Evolutionary conservation across 1,284 basidiomycete species (phyloP).

Genomic region (Sporisorium iseilematis-ciliati): DNA sequence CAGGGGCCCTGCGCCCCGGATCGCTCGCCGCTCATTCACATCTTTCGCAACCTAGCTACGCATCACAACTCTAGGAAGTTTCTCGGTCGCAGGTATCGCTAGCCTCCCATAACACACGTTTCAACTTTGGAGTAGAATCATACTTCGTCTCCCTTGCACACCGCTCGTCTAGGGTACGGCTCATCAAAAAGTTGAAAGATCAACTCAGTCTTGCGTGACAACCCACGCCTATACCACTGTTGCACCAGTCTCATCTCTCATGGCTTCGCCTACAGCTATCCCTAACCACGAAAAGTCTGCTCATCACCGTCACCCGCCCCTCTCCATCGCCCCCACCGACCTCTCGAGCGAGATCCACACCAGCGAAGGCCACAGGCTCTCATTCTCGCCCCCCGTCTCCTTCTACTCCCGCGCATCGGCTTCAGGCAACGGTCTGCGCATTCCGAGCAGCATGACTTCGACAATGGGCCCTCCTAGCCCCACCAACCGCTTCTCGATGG

Average conservation of each 20-base stretch:
- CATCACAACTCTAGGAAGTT: not conserved
- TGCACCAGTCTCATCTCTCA: slow-evolving; percentile 7
- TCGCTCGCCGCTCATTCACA: slow-evolving; percentile 22
- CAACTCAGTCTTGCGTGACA: not conserved
- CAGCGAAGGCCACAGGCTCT: slow-evolving; percentile 44
- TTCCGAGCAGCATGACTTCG: slow-evolving; percentile 39
- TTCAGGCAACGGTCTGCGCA: slow-evolving; percentile 22
- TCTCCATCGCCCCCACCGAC: slow-evolving; percentile 17
- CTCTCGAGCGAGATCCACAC: slow-evolving; percentile 46
- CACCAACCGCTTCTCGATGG: slow-evolving; percentile 38
- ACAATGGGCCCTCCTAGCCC: slow-evolving; percentile 36
- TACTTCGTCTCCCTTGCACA: not conserved
- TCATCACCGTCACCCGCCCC: slow-evolving; percentile 45
- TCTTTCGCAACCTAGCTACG: slow-evolving; percentile 3
- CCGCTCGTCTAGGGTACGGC: too few relatives aligned
- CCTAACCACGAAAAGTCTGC: slow-evolving; percentile 57
- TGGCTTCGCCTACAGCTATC: slow-evolving; percentile 59
- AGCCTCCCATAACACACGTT: not conserved
- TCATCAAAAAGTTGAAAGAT: not conserved
- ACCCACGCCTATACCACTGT: not conserved
- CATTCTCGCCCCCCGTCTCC: slow-evolving; percentile 39
- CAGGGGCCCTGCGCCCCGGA: slow-evolving; percentile 55
- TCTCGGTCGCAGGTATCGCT: not conserved
- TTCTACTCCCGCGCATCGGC: slow-evolving; percentile 49
- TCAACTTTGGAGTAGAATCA: too few relatives aligned